Evolutionary conservation across 1,284 basidiomycete genomes (phyloP), one percentile per base, ranked within the genome.

Genomic region (Wallemia mellicola): DNA sequence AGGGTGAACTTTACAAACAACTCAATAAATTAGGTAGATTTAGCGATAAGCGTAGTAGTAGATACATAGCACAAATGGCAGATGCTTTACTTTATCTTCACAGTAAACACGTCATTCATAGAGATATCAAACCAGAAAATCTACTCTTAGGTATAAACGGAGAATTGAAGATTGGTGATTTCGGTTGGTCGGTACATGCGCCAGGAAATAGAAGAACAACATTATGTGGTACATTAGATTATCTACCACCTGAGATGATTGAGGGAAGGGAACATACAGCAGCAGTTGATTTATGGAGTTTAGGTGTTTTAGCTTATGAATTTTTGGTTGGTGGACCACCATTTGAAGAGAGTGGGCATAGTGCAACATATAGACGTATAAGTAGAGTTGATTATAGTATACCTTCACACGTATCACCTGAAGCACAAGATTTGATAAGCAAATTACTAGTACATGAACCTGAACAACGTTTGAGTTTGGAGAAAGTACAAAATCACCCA

Each of bases 91-190:
- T 75, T 9, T 99, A 99, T 68, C 76, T 98, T 1, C 94, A 99
- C 69, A 75, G 76, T 60, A 98, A 98, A 69, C 91, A 98, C 67
- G 87, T 98, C 64, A 98, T 98, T 61, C 94, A 99, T 68, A 81
- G 94, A 25, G 94, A 99, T 67, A 99, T 98, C 74, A 99, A 98
- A 71, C 94, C 94, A 0, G 94, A 96, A 72, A 99, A 99, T 68
- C 72, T 99, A 58, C 76, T 99, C 7, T 74, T 99, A 9, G 92
- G 91, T 17, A 80, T 98, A 66, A 86, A 89, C 64, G 94, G 92
- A 55, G 92, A 98, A 68, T 75, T 99, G 63, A 98, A 99, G 76
- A 95, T 99, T 63, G 94, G 81, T 3, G 94, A 98, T 71, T 98
- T 99, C 71, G 94, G 94, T 5, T 98, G 94, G 92, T 88, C 84